Conservation (phyloP, 148 eudicot genomes). For the Camellia granthamiana region DNA sequence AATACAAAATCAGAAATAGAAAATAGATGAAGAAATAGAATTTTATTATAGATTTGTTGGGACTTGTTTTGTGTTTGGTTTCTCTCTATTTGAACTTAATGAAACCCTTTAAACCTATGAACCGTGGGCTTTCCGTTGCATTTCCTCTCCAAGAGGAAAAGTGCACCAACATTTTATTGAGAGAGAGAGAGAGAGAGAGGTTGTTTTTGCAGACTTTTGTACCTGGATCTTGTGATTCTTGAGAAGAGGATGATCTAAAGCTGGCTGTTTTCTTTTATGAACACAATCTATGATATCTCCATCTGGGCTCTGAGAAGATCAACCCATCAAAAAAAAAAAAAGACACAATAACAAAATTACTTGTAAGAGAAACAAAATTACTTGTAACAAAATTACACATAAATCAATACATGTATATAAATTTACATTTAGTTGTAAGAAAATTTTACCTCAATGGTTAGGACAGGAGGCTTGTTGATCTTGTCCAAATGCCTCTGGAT, state of each 20-base stretch:
- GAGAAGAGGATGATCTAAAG: conserved; percentile 94
- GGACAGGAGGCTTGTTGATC: conserved; percentile 72
- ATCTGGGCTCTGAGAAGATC: conserved; percentile 79
- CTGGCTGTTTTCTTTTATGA: conserved; percentile 76
- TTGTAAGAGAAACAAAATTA: not conserved
- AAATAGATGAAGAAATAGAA: no score
- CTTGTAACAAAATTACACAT: no score
- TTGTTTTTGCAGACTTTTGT: conserved; percentile 6
- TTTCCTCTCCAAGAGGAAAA: conserved; percentile 10
- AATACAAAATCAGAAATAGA: no score
- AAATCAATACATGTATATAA: not conserved
- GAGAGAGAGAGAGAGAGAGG: not conserved
- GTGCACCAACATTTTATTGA: not conserved
- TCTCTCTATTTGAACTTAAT: no score
- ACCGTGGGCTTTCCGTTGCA: conserved; percentile 12
- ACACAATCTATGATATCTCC: conserved; percentile 97
- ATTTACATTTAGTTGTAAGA: not conserved
- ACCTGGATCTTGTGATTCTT: conserved; percentile 99
- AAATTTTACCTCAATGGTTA: conserved; percentile 64
- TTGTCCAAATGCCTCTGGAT: conserved; percentile 70
- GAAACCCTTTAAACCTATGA: conserved; percentile 2
- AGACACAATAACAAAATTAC: not conserved
- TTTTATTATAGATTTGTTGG: no score
- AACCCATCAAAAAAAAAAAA: not conserved
- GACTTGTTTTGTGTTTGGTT: no score